Base-by-base conservation (phyloP, 164 flowering plant species). In the grape (Vitis vinifera) region DNA sequence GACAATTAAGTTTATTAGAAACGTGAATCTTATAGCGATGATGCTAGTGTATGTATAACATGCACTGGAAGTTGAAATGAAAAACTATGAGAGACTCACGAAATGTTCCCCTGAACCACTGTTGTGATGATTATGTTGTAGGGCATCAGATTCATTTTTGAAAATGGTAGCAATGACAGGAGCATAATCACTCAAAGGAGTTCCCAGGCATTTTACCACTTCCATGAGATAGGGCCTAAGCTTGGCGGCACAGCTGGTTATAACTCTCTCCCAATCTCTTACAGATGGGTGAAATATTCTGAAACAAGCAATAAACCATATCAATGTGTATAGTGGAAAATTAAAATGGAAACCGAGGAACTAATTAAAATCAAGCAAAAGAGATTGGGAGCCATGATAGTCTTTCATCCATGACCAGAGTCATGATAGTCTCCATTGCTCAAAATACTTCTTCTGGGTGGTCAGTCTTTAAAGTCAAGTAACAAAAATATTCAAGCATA, bases 391-490 rank as follows among this genome's bases (percentile, higher is more conserved):
- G 27, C 88, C 84, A 81, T 71, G 71, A 77, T 78, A 91, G 97
- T 72, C 94, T 91, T 85, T 91, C 98, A 63, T 88, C 94, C 60
- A 93, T 19, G 16, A 91, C 86, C 57, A 84, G 67, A 11, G 82
- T 85, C 98, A 93, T 91, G 30, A 90, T 86, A 59, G 82, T 73
- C 81, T 85, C 95, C 95, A 93, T 91, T 51, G 91, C 80, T 30
- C 79, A 49, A 70, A 87, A 85, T 1, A 91, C 84, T 61, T 19
- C 23, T 19, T 19, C 23, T 19, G 23, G 23, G 23, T 19, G 23
- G 23, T 19, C 23, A 19, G 23, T 63, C 87, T 97, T 93, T 49
- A 11, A 48, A 71, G 30, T 52, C 62, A 17, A 64, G 44, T 47
- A 72, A 53, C 47, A 59, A 19, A 1, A 19, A 19, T 19, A 19